Conservation (phyloP, 2,329 filamentous ascomycete species). For the Neophaeococcomyces mojaviensis region DNA sequence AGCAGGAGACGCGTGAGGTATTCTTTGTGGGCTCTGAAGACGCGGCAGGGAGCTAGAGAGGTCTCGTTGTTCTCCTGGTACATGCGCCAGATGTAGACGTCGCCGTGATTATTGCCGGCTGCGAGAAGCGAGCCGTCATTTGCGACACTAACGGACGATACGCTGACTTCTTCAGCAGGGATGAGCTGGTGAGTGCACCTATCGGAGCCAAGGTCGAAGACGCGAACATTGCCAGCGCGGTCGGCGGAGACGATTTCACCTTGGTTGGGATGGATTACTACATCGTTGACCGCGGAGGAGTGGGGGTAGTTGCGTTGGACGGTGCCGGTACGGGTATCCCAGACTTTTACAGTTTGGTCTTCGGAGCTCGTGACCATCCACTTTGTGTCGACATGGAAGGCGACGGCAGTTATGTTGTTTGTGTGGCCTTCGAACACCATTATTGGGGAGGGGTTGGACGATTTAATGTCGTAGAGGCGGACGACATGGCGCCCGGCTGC, state of each 20-base stretch:
- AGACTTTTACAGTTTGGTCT: conserved; percentile 94
- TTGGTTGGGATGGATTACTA: conserved; percentile 99
- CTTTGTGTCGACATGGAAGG: conserved; percentile 97
- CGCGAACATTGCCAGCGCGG: conserved; percentile 79
- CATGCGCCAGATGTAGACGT: conserved; percentile 95
- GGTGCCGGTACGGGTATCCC: conserved; percentile 79
- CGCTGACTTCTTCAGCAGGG: conserved; percentile 87
- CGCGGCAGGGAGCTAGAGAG: conserved; percentile 75
- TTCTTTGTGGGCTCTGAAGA: conserved; percentile 83
- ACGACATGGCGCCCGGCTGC: conserved; percentile 75
- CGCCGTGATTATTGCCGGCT: conserved; percentile 86
- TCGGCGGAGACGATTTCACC: conserved; percentile 97
- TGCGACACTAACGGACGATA: conserved; percentile 91
- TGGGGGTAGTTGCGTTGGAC: conserved; percentile 93
- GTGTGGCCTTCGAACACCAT: conserved; percentile 94
- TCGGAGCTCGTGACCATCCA: conserved; percentile 99
- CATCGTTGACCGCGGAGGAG: conserved; percentile 83
- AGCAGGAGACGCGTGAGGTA: conserved; percentile 89
- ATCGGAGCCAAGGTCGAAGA: conserved; percentile 96
- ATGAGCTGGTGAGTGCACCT: conserved; percentile 95
- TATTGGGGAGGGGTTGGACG: conserved; percentile 88
- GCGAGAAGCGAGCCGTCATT: conserved; percentile 89
- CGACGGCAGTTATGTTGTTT: conserved; percentile 90
- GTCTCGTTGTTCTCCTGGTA: conserved; percentile 76
- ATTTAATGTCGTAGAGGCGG: conserved; percentile 98